Conservation (phyloP, 371 early-diverging fungal species). For the Dichotomocladium elegans region DNA sequence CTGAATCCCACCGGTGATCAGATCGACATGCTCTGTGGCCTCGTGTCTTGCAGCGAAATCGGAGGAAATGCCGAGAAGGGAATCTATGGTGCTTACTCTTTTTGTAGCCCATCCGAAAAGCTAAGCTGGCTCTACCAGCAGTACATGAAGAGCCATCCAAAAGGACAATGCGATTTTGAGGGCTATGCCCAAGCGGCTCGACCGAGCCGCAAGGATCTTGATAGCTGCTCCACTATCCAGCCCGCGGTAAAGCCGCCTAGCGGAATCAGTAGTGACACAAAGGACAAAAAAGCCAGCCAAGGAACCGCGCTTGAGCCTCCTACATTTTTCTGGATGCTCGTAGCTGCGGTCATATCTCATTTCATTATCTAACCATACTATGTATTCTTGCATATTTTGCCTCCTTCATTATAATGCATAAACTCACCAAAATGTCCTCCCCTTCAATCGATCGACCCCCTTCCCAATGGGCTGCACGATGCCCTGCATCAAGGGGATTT, state of each 20-base stretch:
- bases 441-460: no score
- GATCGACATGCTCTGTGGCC: slow-evolving; percentile 51
- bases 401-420: background rate
- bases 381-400: slow-evolving; percentile 1
- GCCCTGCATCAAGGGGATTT: no score
- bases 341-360: no score
- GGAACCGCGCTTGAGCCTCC: no score
- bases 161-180: slow-evolving; percentile 30
- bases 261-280: background rate
- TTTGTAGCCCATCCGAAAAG: slow-evolving; percentile 49
- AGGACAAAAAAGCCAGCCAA: background rate
- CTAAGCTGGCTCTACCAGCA: slow-evolving; percentile 44
- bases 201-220: slow-evolving; percentile 32
- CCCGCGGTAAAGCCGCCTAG: no score
- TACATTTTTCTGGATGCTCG: no score
- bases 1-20: slow-evolving; percentile 21
- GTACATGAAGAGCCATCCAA: slow-evolving; percentile 19
- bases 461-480: no score
- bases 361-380: no score
- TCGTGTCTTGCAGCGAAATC: slow-evolving; percentile 52
- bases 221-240: slow-evolving; percentile 22
- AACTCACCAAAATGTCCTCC: no score
- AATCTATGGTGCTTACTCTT: slow-evolving; percentile 52
- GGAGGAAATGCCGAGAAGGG: slow-evolving; percentile 49
- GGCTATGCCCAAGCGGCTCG: slow-evolving; percentile 29